Base-by-base conservation (phyloP, 257 asterid species). In the Solanum phureja region DNA sequence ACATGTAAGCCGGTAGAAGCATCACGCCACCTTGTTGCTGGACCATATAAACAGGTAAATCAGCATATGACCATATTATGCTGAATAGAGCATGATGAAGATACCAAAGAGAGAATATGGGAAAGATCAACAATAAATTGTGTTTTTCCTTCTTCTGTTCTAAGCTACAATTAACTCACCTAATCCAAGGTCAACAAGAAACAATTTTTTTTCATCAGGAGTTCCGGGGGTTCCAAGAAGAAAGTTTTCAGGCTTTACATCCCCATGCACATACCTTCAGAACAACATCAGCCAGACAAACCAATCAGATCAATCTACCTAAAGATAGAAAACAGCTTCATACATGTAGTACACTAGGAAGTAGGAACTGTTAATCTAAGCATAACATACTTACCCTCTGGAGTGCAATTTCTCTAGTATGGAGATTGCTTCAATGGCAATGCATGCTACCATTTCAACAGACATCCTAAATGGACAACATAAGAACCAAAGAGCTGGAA, bases 21-120 rank as follows among this genome's bases (percentile, higher is more conserved):
- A 89, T 95, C 96, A 85, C 93, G 94, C 98, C 98, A 95, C 88
- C 92, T 89, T 18, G 95, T 90, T 69, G 98, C 98, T 95, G 91
- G 82, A 86, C 69, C 69, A 81, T 46, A 29, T 16, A 49, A 49
- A 81, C 69, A 29, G 69, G 69, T 81, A 46, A 21, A 81, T 46
- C 85, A 81, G 85, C 38, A 81, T 10, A 62, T 8, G 42, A 81
- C 85, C 85, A 49, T 81, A 46, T 81, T 46, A 81, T 81, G 85
- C 85, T 14, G 3, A 62, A 85, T 38, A 77, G 8, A 19, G 35
- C 69, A 46, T 27, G 35, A 19, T 42, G 81, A 60, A 46, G 38
- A 46, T 42, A 29, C 34, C 56, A 11, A 49, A 60, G 56, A 56
- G 10, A 56, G 37, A n/a, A 81, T 34, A 46, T 31, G 56, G 35